Percentiles rank a stretch among this genome's conserved stretches.
phyloP scores from a whole-genome alignment of 78 protist species.

The Tieghemostelium lacteum region DNA sequence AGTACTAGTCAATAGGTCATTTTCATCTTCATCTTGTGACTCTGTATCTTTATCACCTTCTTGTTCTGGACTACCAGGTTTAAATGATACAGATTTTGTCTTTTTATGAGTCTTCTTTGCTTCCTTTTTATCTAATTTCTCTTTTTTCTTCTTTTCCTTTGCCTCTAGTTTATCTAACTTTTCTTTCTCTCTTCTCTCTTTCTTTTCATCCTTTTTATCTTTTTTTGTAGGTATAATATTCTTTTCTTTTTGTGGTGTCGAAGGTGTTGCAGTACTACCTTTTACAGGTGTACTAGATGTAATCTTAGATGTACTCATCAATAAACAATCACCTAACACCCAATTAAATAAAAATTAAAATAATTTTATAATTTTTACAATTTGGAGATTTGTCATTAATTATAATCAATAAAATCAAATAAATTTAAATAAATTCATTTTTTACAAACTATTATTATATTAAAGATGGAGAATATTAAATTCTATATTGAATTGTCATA shows the following conservation, averaged over 20 bases:
- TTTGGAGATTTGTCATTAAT: no score
- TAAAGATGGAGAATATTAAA: no score
- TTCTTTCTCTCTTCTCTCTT: conserved; percentile 21
- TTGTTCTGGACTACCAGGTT: conserved; percentile 3
- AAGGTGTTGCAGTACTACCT: no score
- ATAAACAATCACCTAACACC: no score
- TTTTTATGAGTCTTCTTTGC: conserved; percentile 22
- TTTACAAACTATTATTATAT: no score
- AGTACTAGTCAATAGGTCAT: background rate
- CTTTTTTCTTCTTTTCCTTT: conserved; percentile 1
- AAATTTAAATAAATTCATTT: conserved; percentile 35
- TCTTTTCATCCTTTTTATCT: conserved; percentile 43
- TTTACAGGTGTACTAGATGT: no score
- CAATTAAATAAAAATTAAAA: no score
- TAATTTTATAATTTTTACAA: no score
- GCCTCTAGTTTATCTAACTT: conserved; percentile 8
- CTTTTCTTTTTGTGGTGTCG: background rate
- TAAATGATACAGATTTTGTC: background rate
- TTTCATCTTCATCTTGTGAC: background rate
- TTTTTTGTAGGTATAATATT: background rate
- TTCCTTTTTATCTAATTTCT: conserved; percentile 48
- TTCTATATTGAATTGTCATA: no score
- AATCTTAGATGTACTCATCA: no score
- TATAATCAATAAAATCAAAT: conserved; percentile 12
- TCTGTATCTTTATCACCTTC: background rate